Base-by-base conservation (phyloP, 1,284 basidiomycete species). In the Flammula alnicola region DNA sequence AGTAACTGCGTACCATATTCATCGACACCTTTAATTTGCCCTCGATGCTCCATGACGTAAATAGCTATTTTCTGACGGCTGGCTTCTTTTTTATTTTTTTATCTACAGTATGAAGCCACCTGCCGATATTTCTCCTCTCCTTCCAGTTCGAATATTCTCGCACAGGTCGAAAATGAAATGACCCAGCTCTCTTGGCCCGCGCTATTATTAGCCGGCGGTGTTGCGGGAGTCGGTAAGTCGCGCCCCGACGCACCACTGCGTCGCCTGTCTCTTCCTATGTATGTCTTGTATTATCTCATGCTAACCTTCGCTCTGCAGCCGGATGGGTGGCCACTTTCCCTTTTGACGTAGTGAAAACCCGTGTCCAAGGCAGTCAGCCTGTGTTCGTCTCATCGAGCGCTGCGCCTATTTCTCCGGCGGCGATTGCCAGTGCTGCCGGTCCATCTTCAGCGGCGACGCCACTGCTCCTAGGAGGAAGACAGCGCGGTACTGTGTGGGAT, bases 271-370 rank as follows among this genome's bases (percentile, higher is more conserved):
- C 11, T 20, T 31, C 9, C 14, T 22, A 0, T 6, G 11, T 7
- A 25, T 36, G n/a, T 14, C 12, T 36, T 32, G 41, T n/a, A 26
- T 44, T 10, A 27, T 37, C 30, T 31, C 20, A 27, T 6, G 14
- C 19, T n/a, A n/a, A n/a, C 32, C 5, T 12, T 27, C 36, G 4
- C 19, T 44, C 31, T 14, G n/a, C 29, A 75, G 76, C 75, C 12
- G 85, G 86, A 3, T 91, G 88, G 88, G 29, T 82, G 1, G 77
- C 74, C 1, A 93, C 91, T 0, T 93, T 95, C 68, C 89, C 90
- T 1, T 75, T 93, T 47, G 92, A 95, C 61, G 88, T 93, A 4
- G 77, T 94, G 56, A 95, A 95, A 71, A 94, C 93, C 4, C 81
- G 91, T 2, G 82, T 94, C 60, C 92, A 95, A 66, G 80, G 80